A percentile compares a stretch with the other conserved stretches of the same genome.
These are phyloP conservation scores for Entophlyctis helioformis DNA, from an alignment of 192 early-diverging fungal species.

Conservation along the genomic window DNA sequence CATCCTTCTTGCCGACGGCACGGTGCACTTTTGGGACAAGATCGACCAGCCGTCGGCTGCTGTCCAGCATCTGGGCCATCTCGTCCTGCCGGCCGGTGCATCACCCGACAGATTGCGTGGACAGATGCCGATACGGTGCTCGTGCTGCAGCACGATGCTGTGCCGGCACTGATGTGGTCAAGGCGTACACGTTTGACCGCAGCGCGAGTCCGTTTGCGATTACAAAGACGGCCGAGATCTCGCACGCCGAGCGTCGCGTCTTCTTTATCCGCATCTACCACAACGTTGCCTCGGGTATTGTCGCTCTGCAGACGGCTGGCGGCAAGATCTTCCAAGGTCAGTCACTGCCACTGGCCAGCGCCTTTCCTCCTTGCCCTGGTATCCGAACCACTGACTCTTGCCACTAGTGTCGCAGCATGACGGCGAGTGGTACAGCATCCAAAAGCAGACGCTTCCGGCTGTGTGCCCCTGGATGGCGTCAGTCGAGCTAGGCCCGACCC, in stretches of 20 bases:
- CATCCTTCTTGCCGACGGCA: constrained; percentile 47
- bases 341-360: constrained; percentile 22
- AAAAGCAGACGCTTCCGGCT: constrained; percentile 14
- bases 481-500: constrained; percentile 1
- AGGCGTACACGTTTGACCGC: too few species aligned
- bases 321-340: constrained; percentile 7
- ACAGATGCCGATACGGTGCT: constrained; percentile 34
- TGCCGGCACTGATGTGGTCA: neutral
- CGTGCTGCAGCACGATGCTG: constrained; percentile 1
- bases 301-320: constrained; percentile 5
- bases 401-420: too few species aligned
- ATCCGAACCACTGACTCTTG: too few species aligned
- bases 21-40: constrained; percentile 14
- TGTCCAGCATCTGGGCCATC: too few species aligned
- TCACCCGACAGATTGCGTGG: constrained; percentile 68
- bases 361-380: too few species aligned
- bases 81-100: too few species aligned
- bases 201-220: neutral
- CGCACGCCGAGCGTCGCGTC: neutral
- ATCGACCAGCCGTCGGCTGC: too few species aligned
- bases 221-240: neutral
- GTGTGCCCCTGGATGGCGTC: constrained; percentile 47
- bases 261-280: constrained; percentile 3
- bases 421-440: too few species aligned
- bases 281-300: constrained; percentile 2